phyloP scores from a whole-genome alignment of 2,329 filamentous ascomycete species.

The Scedosporium boydii region DNA sequence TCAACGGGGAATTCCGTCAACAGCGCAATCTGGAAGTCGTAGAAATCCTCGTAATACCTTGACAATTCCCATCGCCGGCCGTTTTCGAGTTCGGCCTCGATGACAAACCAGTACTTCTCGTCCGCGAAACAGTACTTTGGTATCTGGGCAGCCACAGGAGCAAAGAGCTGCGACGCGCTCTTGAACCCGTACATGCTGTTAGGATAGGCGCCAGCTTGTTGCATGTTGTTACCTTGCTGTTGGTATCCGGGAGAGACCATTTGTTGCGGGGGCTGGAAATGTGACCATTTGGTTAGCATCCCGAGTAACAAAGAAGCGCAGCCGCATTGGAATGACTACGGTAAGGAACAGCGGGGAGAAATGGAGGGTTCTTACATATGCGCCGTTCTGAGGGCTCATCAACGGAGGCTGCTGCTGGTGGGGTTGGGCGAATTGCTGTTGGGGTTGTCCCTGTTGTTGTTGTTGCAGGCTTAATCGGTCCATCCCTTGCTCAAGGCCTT shows the following conservation, averaged over 20 bases:
- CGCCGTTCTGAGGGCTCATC: slow-evolving; percentile 4
- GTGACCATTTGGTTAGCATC: neutral
- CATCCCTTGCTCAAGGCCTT: slow-evolving; percentile 56
- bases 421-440: slow-evolving; percentile 5
- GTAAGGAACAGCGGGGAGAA: neutral
- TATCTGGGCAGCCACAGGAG: slow-evolving; percentile 75
- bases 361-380: slow-evolving; percentile 2
- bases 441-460: slow-evolving; percentile 8
- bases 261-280: slow-evolving; percentile 24
- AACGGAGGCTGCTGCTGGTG: neutral
- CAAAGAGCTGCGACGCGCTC: slow-evolving; percentile 49
- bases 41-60: slow-evolving; percentile 96
- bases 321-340: neutral
- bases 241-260: slow-evolving; percentile 13
- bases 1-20: slow-evolving; percentile 87
- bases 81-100: slow-evolving; percentile 84
- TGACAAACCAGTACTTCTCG: slow-evolving; percentile 98
- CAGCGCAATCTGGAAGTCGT: slow-evolving; percentile 94
- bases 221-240: neutral
- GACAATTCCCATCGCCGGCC: slow-evolving; percentile 88
- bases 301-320: neutral
- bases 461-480: slow-evolving; percentile 21
- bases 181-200: slow-evolving; percentile 15
- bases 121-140: slow-evolving; percentile 92
- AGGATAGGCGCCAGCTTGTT: neutral